Percentiles rank a stretch among this genome's conserved stretches.
phyloP scores from a whole-genome alignment of 2,329 filamentous ascomycete species.

The Xylariaceae sp. region DNA sequence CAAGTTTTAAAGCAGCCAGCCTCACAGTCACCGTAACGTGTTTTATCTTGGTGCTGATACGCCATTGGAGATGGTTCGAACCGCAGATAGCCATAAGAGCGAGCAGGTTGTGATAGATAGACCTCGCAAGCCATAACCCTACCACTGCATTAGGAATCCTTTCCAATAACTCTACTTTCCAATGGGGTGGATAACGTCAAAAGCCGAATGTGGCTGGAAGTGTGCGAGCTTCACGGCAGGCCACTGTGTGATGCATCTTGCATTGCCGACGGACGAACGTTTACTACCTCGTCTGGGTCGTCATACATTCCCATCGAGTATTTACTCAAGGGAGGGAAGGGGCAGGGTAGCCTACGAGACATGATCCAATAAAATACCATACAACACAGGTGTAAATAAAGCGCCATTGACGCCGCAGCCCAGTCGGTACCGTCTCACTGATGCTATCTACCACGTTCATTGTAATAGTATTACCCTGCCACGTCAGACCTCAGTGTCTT shows the following conservation, averaged over 20 bases:
- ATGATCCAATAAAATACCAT: neutral
- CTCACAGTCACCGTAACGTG: neutral
- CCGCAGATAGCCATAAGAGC: neutral
- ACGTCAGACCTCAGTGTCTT: constrained; percentile 19
- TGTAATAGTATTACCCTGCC: constrained; percentile 11
- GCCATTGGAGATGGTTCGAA: neutral
- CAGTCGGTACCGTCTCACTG: constrained; percentile 7
- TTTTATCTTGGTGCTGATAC: neutral
- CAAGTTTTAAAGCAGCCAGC: constrained; percentile 8
- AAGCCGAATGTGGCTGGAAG: neutral
- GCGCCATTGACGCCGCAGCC: neutral
- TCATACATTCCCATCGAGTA: neutral
- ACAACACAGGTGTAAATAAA: no score
- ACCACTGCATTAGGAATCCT: neutral
- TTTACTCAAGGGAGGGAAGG: constrained; percentile 1
- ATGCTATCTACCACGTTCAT: neutral
- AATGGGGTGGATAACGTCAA: neutral
- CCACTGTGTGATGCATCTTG: neutral
- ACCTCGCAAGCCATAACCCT: neutral
- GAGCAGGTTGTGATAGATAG: neutral
- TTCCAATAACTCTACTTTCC: neutral
- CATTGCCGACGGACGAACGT: no score
- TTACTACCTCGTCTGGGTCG: constrained; percentile 1
- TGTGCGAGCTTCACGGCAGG: constrained; percentile 1
- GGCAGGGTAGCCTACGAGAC: neutral